These are phyloP conservation scores for Ciborinia camelliae DNA, from an alignment of 2,329 filamentous ascomycete species.

Conservation along the genomic window DNA sequence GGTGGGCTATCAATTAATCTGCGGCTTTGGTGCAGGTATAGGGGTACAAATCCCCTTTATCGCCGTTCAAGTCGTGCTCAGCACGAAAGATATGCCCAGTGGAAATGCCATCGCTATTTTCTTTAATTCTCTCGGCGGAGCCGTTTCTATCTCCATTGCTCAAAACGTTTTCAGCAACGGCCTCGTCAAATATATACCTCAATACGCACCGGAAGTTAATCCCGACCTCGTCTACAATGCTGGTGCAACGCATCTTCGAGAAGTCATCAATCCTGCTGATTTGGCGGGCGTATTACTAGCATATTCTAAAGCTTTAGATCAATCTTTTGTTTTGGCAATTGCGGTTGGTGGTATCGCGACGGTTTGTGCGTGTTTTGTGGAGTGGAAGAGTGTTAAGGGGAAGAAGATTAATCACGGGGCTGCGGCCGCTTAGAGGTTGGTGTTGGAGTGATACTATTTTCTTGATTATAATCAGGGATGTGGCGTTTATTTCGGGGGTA, in stretches of 20 bases:
- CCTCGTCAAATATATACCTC: constrained; percentile 32
- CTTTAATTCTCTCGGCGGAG: constrained; percentile 56
- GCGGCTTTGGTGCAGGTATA: constrained; percentile 47
- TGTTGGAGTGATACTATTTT: neutral
- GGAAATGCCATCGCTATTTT: constrained; percentile 57
- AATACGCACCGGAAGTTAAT: constrained; percentile 37
- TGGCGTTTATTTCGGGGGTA: neutral
- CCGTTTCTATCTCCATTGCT: constrained; percentile 54
- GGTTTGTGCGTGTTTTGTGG: constrained; percentile 32
- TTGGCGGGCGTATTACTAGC: constrained; percentile 42
- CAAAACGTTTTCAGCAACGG: constrained; percentile 46
- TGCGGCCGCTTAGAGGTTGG: constrained; percentile 23
- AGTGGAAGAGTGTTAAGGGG: constrained; percentile 37
- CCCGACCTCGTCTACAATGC: constrained; percentile 41
- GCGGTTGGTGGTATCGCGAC: constrained; percentile 33
- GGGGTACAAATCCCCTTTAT: constrained; percentile 50
- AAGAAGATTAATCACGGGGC: constrained; percentile 30
- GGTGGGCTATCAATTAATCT: constrained; percentile 53
- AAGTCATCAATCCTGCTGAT: constrained; percentile 36
- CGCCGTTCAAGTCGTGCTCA: constrained; percentile 49
- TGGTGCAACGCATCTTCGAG: constrained; percentile 43
- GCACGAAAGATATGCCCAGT: constrained; percentile 50
- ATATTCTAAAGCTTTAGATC: constrained; percentile 38
- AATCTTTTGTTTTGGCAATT: constrained; percentile 34
- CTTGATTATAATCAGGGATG: neutral